phyloP scores from a whole-genome alignment of 129 eudicot genomes.

The Cynara cardunculus region DNA sequence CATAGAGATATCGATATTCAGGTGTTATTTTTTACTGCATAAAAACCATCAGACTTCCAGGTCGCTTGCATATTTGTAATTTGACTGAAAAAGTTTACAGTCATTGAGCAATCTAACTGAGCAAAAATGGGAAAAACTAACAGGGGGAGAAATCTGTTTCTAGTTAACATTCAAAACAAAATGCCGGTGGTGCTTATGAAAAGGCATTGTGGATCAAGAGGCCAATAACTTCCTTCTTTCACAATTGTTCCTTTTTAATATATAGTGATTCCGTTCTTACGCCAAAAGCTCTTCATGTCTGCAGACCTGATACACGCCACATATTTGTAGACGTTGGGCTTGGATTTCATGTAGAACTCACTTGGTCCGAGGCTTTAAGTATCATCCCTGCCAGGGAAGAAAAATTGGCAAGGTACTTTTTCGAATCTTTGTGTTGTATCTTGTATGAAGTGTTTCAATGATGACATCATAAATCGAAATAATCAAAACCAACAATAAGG shows the following conservation, averaged over 20 bases:
- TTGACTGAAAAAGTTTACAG: neutral
- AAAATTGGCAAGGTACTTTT: slow-evolving; percentile 56
- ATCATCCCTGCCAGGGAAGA: slow-evolving; percentile 77
- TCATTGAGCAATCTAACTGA: too few relatives aligned
- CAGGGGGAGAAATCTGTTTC: neutral
- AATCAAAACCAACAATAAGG: neutral
- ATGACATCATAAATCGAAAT: neutral
- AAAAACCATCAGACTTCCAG: neutral
- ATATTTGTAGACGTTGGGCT: slow-evolving; percentile 94
- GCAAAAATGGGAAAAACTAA: too few relatives aligned
- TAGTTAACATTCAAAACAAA: neutral
- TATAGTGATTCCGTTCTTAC: neutral
- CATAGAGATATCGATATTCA: too few relatives aligned
- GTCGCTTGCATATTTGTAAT: too few relatives aligned
- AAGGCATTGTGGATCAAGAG: neutral
- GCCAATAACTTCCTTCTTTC: too few relatives aligned
- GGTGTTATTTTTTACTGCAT: neutral
- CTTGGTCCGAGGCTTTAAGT: slow-evolving; percentile 88
- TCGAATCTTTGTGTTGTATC: neutral
- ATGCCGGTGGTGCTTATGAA: neutral
- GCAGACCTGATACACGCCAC: slow-evolving; percentile 82
- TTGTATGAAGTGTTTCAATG: neutral
- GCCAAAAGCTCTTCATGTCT: neutral
- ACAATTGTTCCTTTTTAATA: neutral
- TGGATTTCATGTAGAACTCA: slow-evolving; percentile 94